Percentiles rank a stretch among this genome's conserved stretches.
Evolutionary conservation across 2,329 filamentous ascomycete species (phyloP).

Genomic region (Xylariaceae sp.): DNA sequence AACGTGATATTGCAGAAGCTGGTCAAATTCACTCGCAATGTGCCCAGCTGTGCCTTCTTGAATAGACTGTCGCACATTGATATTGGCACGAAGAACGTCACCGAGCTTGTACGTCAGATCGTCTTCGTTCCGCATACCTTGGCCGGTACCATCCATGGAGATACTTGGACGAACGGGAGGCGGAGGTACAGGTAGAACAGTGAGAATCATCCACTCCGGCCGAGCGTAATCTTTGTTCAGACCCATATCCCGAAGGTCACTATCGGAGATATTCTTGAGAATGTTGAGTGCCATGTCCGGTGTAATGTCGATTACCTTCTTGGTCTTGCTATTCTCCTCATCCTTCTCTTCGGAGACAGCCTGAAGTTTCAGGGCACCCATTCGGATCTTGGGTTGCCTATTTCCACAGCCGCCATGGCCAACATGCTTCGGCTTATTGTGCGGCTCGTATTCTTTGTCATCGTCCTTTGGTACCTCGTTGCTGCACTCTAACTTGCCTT

Average conservation of each 20-base stretch:
- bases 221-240: conserved; percentile 94
- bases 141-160: conserved; percentile 92
- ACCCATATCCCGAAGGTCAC: conserved; percentile 85
- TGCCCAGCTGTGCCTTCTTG: conserved; percentile 91
- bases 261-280: conserved; percentile 82
- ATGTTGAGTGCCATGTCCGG: conserved; percentile 86
- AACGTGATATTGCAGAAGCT: conserved; percentile 93
- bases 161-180: conserved; percentile 97
- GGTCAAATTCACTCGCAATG: conserved; percentile 89
- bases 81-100: conserved; percentile 97
- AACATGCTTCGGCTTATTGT: conserved; percentile 60
- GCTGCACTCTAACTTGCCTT: conserved; percentile 85
- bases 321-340: conserved; percentile 75
- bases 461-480: conserved; percentile 75
- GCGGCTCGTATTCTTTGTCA: conserved; percentile 70
- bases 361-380: conserved; percentile 83
- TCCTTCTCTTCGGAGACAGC: conserved; percentile 77
- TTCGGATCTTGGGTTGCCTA: conserved; percentile 83
- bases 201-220: conserved; percentile 98
- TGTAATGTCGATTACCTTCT: conserved; percentile 82
- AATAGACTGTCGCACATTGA: conserved; percentile 89
- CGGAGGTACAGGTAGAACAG: conserved; percentile 91
- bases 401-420: conserved; percentile 95
- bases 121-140: conserved; percentile 93
- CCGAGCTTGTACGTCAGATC: conserved; percentile 99